Evolutionary conservation across 2,329 filamentous ascomycete species (phyloP).

Genomic region (Byssothecium circinans): DNA sequence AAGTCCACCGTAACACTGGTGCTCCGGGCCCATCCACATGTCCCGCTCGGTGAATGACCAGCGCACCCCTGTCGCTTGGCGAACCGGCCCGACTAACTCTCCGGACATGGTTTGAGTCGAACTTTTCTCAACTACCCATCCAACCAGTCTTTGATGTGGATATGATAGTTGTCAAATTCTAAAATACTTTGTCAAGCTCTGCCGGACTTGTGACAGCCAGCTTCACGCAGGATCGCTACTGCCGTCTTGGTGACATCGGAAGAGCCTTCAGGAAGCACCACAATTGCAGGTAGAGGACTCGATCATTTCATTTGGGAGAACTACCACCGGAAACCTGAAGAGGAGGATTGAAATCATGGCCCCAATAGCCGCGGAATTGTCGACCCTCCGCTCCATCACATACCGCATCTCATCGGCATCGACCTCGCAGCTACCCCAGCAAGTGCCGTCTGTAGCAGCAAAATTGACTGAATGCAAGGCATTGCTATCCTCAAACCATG

Average conservation of each 20-base stretch:
- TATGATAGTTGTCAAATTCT: too few relatives aligned
- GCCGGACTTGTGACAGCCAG: too few relatives aligned
- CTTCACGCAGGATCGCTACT: too few relatives aligned
- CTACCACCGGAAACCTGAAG: neutral
- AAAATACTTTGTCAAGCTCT: too few relatives aligned
- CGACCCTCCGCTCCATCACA: slow-evolving; percentile 54
- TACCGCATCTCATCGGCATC: slow-evolving; percentile 72
- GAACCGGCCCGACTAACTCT: slow-evolving; percentile 20
- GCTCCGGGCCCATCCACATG: neutral
- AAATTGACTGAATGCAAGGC: slow-evolving; percentile 57
- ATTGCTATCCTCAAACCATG: slow-evolving; percentile 64
- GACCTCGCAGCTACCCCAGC: slow-evolving; percentile 70
- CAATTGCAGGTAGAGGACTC: too few relatives aligned
- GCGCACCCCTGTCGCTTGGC: slow-evolving; percentile 24
- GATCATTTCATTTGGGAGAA: too few relatives aligned
- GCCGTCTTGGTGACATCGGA: too few relatives aligned
- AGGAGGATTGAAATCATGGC: slow-evolving; percentile 22
- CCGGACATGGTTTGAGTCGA: slow-evolving; percentile 14
- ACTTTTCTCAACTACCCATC: slow-evolving; percentile 20
- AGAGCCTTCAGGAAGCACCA: too few relatives aligned
- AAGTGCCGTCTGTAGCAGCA: slow-evolving; percentile 68
- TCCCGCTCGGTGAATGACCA: slow-evolving; percentile 12
- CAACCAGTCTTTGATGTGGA: too few relatives aligned
- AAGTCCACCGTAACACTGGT: slow-evolving; percentile 19
- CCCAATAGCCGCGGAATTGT: slow-evolving; percentile 28